Evolutionary conservation across 2,329 filamentous ascomycete genomes (phyloP), one percentile per base, ranked within the genome.

Genomic region (Alternaria sp.): DNA sequence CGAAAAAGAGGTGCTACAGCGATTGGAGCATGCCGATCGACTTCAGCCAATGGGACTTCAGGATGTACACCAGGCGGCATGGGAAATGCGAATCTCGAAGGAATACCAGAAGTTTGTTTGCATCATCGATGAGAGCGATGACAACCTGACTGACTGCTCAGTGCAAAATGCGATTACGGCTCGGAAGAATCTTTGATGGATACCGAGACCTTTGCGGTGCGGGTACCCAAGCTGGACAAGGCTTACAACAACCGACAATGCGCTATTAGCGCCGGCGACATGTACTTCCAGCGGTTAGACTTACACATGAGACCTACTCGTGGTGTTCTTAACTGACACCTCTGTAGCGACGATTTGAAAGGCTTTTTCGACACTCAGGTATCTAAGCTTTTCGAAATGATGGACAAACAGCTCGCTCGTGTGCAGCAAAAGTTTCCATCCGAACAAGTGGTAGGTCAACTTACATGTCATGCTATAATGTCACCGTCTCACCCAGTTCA

Each of bases 41-140:
- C 30, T 26, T 1, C 17, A 46, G 6, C 61, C 70, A 6, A 66
- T 75, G 49, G 71, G 69, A 1, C 47, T 78, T 10, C 45, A 62
- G 6, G 71, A 75, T 17, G 63, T 74, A 1, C 71, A 73, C 8
- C 73, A 79, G 28, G 71, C 75, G 15, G 75, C 77, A 3, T 80
- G 77, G 75, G 68, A 77, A 45, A 79, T 79, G 72, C 69, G 76
- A 51, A 77, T 79, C 43, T 74, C 73, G 21, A 76, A 73, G 23
- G 72, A 80, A 56, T 81, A 79, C 46, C 75, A 79, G 45, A 70
- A 67, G 63, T 64, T 47, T 6, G 36, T n/a, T 49, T 3, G 36
- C 15, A 7, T 21, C 15, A 69, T 30, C 21, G 50, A 17, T 0
- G 7, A 21, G 28, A 69, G 63, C 30, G 15, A 3, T 19, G 12